Conservation (phyloP, 805 yeast genomes). For the Candida odintsovae region DNA sequence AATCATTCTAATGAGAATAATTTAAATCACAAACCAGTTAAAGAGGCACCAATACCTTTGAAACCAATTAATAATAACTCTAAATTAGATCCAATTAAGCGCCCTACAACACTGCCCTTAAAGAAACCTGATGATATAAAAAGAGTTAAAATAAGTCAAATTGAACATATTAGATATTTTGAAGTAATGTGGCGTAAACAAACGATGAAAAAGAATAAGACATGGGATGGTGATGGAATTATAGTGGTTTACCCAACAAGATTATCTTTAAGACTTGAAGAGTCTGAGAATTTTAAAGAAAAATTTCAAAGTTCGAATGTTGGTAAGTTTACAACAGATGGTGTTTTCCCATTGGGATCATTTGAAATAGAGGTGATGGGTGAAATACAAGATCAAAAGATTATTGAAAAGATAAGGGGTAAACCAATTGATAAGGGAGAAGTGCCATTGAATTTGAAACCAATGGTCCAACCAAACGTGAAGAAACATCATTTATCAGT, state of each 20-base stretch:
- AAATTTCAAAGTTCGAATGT: conserved; percentile 11
- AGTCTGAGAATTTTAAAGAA: conserved; percentile 27
- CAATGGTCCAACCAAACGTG: conserved; percentile 1
- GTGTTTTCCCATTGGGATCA: conserved; percentile 44
- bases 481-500: background rate
- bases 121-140: background rate
- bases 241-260: conserved; percentile 29
- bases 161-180: conserved; percentile 10
- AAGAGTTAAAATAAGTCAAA: background rate
- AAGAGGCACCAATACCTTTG: no score
- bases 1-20: background rate
- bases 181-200: conserved; percentile 46
- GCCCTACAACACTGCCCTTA: background rate
- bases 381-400: conserved; percentile 28
- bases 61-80: no score
- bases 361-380: conserved; percentile 61
- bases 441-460: background rate
- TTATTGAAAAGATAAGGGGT: conserved; percentile 17
- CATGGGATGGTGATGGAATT: conserved; percentile 93
- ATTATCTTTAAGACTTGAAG: conserved; percentile 28
- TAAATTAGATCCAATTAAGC: no score
- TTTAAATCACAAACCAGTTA: no score
- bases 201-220: conserved; percentile 73
- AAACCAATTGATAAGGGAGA: background rate
- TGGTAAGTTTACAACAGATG: conserved; percentile 27